Conservation (phyloP, 768 basidiomycete species). For the Pluteus cervinus region DNA sequence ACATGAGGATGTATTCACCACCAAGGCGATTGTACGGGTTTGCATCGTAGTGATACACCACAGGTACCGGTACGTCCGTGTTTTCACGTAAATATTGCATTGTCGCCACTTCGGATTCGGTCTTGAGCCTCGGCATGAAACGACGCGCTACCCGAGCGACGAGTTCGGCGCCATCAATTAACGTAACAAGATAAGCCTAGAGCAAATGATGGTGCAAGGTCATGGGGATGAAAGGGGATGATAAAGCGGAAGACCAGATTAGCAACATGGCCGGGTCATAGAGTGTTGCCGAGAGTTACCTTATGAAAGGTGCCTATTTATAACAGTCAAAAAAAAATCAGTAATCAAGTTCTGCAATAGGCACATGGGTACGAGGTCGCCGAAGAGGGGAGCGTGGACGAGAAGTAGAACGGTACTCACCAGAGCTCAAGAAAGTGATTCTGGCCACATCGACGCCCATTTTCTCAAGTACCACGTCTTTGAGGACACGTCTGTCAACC, state of each 20-base stretch:
- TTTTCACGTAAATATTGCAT: conserved; percentile 72
- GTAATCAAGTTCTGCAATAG: conserved; percentile 3
- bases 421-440: conserved; percentile 70
- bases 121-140: conserved; percentile 84
- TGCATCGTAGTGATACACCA: conserved; percentile 70
- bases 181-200: conserved; percentile 73
- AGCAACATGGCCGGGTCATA: conserved; percentile 1
- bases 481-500: conserved; percentile 69
- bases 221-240: conserved; percentile 1
- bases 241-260: not conserved
- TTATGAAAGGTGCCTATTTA: conserved; percentile 79
- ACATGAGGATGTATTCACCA: conserved; percentile 84
- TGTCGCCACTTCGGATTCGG: conserved; percentile 82
- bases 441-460: conserved; percentile 59
- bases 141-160: conserved; percentile 79
- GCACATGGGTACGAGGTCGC: conserved; percentile 5
- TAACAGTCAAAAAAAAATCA: conserved; percentile 5
- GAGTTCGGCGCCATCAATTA: conserved; percentile 53
- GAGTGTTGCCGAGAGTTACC: conserved; percentile 23
- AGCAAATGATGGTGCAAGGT: conserved; percentile 3
- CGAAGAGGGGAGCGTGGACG: conserved; percentile 6
- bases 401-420: conserved; percentile 33
- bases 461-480: conserved; percentile 72
- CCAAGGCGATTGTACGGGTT: conserved; percentile 83
- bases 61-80: conserved; percentile 69